Evolutionary conservation across 2,329 filamentous ascomycete genomes (phyloP).

Genomic region (Didymellaceae sp.): DNA sequence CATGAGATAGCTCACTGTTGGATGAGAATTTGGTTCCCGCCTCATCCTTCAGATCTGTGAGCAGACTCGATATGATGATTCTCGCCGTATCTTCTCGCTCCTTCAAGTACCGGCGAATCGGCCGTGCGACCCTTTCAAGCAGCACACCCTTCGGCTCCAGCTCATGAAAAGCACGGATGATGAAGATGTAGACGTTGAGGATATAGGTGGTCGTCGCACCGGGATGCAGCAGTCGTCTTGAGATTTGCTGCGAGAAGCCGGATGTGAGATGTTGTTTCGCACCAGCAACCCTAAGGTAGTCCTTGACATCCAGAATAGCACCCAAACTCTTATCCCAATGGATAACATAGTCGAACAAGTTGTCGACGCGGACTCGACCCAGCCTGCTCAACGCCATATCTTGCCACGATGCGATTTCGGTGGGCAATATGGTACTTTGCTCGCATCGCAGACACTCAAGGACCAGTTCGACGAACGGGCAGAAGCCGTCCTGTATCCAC

Average conservation of each 20-base stretch:
- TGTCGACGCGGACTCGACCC: conserved; percentile 70
- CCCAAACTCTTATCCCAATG: conserved; percentile 75
- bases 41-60: conserved; percentile 65
- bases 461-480: conserved; percentile 68
- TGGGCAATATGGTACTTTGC: conserved; percentile 33
- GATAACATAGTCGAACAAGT: conserved; percentile 80
- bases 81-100: conserved; percentile 79
- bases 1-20: conserved; percentile 70
- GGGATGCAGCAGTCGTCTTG: conserved; percentile 73
- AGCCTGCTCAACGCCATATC: conserved; percentile 72
- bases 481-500: conserved; percentile 74
- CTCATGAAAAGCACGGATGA: conserved; percentile 78
- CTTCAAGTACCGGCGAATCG: conserved; percentile 77
- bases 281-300: conserved; percentile 71
- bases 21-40: conserved; percentile 53
- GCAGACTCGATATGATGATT: conserved; percentile 75
- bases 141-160: conserved; percentile 80
- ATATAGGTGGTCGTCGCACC: conserved; percentile 79
- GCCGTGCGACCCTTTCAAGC: conserved; percentile 74
- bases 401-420: conserved; percentile 71
- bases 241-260: conserved; percentile 70
- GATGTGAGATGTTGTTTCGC: conserved; percentile 73
- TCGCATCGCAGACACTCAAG: conserved; percentile 52
- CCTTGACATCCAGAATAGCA: conserved; percentile 75
- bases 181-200: conserved; percentile 76